Evolutionary conservation across 208 protist species (phyloP).

Genomic region (Wallacemonas sp.): DNA sequence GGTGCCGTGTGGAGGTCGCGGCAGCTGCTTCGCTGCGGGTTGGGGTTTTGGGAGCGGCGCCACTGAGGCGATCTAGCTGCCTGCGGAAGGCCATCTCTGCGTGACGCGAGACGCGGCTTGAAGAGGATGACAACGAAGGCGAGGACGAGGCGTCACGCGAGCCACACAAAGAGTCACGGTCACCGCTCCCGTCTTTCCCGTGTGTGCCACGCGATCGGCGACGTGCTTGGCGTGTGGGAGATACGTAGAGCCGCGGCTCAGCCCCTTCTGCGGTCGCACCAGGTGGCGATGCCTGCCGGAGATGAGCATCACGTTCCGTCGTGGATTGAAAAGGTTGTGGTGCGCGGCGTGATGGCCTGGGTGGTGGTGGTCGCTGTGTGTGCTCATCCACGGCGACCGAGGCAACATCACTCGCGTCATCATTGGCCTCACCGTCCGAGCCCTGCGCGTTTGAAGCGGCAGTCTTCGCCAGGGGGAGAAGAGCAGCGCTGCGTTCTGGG

Average conservation of each 20-base stretch:
- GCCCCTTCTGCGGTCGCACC: not conserved
- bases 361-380: conserved; percentile 2
- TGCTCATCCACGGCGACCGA: conserved; percentile 5
- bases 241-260: conserved; percentile 32
- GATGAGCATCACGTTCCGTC: not conserved
- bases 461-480: not conserved
- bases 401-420: not conserved
- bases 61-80: too few species aligned
- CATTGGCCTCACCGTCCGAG: too few species aligned
- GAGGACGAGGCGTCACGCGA: conserved; percentile 22
- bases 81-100: too few species aligned
- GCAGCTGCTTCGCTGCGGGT: too few species aligned
- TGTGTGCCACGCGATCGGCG: too few species aligned
- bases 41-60: too few species aligned
- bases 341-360: not conserved
- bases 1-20: too few species aligned
- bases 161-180: not conserved
- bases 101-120: too few species aligned
- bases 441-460: too few species aligned
- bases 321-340: not conserved
- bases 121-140: too few species aligned
- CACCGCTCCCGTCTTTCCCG: too few species aligned
- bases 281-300: not conserved
- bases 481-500: not conserved
- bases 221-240: conserved; percentile 22